Conservation (phyloP, 176 grass and related monocot species). For the Microstegium vimineum region DNA sequence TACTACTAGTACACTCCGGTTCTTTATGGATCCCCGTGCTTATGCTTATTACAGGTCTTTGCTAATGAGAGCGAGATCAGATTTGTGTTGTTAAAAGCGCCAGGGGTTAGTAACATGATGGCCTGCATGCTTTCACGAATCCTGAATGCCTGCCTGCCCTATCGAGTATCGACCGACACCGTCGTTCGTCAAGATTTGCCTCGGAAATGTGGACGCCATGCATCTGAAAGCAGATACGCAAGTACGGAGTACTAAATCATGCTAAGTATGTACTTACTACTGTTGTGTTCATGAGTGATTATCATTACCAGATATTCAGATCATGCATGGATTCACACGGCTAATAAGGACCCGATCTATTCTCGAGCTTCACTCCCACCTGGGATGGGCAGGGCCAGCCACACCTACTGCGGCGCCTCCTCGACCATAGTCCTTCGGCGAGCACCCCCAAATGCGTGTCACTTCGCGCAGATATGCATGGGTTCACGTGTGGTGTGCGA, state of each 20-base stretch:
- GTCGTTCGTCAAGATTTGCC: neutral
- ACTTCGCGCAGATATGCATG: neutral
- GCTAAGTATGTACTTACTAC: too few relatives aligned
- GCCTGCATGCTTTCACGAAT: neutral
- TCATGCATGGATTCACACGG: neutral
- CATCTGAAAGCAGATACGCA: neutral
- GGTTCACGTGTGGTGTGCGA: too few relatives aligned
- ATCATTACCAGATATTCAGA: neutral
- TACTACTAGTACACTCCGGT: neutral
- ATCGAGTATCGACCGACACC: too few relatives aligned
- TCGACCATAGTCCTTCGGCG: neutral
- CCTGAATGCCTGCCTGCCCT: neutral
- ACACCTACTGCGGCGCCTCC: too few relatives aligned
- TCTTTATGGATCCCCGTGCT: constrained; percentile 11
- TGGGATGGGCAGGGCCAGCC: too few relatives aligned
- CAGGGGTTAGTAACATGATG: neutral
- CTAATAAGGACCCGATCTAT: neutral
- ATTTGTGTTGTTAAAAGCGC: neutral
- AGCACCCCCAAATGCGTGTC: neutral
- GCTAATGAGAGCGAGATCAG: neutral
- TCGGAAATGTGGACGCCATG: neutral
- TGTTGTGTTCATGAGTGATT: neutral
- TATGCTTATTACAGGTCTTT: neutral
- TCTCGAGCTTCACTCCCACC: neutral
- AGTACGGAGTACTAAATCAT: neutral